Evolutionary conservation across 2,329 filamentous ascomycete genomes (phyloP).

Genomic region (Ophiostoma populinum): DNA sequence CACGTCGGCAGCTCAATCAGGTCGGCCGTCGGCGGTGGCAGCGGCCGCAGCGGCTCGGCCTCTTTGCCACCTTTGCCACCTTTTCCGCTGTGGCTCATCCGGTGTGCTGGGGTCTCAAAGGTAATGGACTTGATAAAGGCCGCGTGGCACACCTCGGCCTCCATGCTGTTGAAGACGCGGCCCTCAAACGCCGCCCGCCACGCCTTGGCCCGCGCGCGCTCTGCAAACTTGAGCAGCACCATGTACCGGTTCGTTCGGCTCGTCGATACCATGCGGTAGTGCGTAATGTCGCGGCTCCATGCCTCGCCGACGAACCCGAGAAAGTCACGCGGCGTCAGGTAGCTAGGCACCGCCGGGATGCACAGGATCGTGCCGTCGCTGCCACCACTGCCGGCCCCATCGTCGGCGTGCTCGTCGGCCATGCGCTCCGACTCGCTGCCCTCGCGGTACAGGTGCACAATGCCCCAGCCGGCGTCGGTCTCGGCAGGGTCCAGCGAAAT

Average conservation of each 20-base stretch:
- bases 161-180: slow-evolving; percentile 80
- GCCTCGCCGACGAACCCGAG: slow-evolving; percentile 80
- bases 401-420: slow-evolving; percentile 10
- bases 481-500: slow-evolving; percentile 52
- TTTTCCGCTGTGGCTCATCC: slow-evolving; percentile 1
- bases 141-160: slow-evolving; percentile 89
- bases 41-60: slow-evolving; percentile 25
- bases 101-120: slow-evolving; percentile 38
- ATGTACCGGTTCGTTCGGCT: slow-evolving; percentile 81
- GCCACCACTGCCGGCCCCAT: slow-evolving; percentile 14
- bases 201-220: slow-evolving; percentile 51
- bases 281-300: slow-evolving; percentile 72
- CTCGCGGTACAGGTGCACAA: slow-evolving; percentile 88
- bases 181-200: slow-evolving; percentile 87
- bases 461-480: slow-evolving; percentile 74
- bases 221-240: slow-evolving; percentile 85
- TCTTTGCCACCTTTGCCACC: too few species aligned
- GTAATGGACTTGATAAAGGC: slow-evolving; percentile 88
- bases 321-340: slow-evolving; percentile 81
- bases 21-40: slow-evolving; percentile 56
- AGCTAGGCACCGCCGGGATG: slow-evolving; percentile 85
- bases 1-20: slow-evolving; percentile 88
- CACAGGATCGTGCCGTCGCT: slow-evolving; percentile 72
- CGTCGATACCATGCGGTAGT: slow-evolving; percentile 89
- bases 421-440: slow-evolving; percentile 20